These are phyloP conservation scores for Linnemannia zychae DNA, from an alignment of 192 early-diverging fungal species.

Conservation along the genomic window DNA sequence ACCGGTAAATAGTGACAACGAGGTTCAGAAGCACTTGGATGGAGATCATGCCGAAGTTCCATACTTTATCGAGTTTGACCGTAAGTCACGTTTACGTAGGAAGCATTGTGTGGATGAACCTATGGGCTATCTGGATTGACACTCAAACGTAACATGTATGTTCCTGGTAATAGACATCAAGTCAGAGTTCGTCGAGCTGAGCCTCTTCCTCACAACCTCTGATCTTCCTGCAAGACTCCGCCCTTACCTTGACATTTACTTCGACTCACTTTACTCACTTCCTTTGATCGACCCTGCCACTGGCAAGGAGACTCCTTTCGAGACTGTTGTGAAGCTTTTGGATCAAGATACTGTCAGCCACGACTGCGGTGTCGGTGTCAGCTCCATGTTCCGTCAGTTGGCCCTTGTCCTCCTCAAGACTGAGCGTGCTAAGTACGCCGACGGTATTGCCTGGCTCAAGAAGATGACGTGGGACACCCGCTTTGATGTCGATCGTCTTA, in stretches of 20 bases:
- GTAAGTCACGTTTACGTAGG: slow-evolving; percentile 42
- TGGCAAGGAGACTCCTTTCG: slow-evolving; percentile 55
- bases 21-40: slow-evolving; percentile 64
- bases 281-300: slow-evolving; percentile 60
- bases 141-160: background rate
- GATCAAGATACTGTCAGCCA: slow-evolving; percentile 69
- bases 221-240: slow-evolving; percentile 61
- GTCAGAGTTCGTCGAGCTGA: slow-evolving; percentile 66
- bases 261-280: slow-evolving; percentile 66
- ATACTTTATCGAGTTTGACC: slow-evolving; percentile 69
- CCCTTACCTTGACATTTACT: slow-evolving; percentile 66
- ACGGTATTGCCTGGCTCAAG: slow-evolving; percentile 66
- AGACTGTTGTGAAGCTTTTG: slow-evolving; percentile 66
- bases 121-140: background rate
- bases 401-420: slow-evolving; percentile 50
- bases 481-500: slow-evolving; percentile 68
- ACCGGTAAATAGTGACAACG: slow-evolving; percentile 51
- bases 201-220: slow-evolving; percentile 61
- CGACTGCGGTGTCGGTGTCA: slow-evolving; percentile 56
- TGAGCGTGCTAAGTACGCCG: slow-evolving; percentile 63
- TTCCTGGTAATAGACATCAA: slow-evolving; percentile 58
- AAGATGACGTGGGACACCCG: slow-evolving; percentile 69
- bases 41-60: slow-evolving; percentile 60
- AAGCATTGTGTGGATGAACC: background rate
- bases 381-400: slow-evolving; percentile 52